These are phyloP conservation scores for Silene vulgaris DNA, from an alignment of 179 eudicot species.

Conservation along the genomic window DNA sequence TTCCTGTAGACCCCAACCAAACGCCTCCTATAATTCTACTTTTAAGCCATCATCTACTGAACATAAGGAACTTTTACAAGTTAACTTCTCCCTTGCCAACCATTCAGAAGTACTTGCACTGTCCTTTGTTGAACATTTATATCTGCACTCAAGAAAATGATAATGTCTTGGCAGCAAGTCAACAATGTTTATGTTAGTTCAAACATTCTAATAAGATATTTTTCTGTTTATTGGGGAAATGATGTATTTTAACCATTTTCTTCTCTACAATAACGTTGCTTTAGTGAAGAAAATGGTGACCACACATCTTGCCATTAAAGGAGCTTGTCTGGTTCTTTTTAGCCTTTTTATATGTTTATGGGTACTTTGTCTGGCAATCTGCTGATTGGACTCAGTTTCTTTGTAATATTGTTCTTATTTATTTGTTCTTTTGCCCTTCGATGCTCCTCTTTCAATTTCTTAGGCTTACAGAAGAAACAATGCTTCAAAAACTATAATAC, in stretches of 20 bases:
- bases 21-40: too few species aligned
- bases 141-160: neutral
- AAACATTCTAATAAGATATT: neutral
- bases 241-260: neutral
- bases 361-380: neutral
- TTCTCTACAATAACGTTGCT: neutral
- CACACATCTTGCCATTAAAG: neutral
- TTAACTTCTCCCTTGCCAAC: neutral
- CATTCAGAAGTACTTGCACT: conserved; percentile 1
- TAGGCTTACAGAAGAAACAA: conserved; percentile 45
- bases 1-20: too few species aligned
- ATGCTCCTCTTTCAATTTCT: neutral
- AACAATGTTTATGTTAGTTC: neutral
- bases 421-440: neutral
- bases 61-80: neutral
- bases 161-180: neutral
- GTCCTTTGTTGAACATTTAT: neutral
- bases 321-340: neutral
- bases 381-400: neutral
- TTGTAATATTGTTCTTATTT: neutral
- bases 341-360: neutral
- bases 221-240: too few species aligned
- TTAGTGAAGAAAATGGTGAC: neutral
- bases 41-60: neutral
- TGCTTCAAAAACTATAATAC: conserved; percentile 42